A percentile compares a stretch with the other conserved stretches of the same genome.
phyloP scores from a whole-genome alignment of 208 protist species.

The Leishmania guyanensis region DNA sequence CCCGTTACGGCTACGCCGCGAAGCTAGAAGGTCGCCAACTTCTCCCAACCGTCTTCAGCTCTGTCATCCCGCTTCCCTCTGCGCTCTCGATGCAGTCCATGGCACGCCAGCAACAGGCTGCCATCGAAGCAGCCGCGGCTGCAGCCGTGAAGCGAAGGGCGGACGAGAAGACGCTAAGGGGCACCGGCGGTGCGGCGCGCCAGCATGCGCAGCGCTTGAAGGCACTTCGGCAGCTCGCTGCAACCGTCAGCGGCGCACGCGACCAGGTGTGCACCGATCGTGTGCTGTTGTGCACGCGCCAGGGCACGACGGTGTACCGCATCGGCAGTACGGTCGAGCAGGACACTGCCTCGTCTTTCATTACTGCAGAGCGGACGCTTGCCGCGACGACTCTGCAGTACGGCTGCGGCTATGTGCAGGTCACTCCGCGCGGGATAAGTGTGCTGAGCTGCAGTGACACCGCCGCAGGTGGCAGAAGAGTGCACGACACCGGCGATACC shows the following conservation, averaged over 20 bases:
- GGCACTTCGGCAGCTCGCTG: conserved; percentile 31
- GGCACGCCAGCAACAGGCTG: conserved; percentile 48
- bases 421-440: conserved; percentile 66
- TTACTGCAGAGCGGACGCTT: conserved; percentile 71
- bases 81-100: conserved; percentile 48
- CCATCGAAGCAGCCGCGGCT: conserved; percentile 31
- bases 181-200: conserved; percentile 9
- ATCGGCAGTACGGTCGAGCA: conserved; percentile 58
- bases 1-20: conserved; percentile 79
- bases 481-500: conserved; percentile 7
- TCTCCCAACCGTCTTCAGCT: conserved; percentile 53
- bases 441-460: conserved; percentile 28
- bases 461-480: not conserved
- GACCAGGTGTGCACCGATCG: conserved; percentile 35
- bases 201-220: conserved; percentile 33
- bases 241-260: conserved; percentile 20
- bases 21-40: conserved; percentile 46
- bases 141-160: conserved; percentile 9
- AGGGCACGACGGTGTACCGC: conserved; percentile 62
- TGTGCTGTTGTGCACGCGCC: conserved; percentile 65
- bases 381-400: conserved; percentile 64
- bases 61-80: conserved; percentile 53
- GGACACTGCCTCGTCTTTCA: conserved; percentile 61
- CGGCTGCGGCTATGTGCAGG: conserved; percentile 78
- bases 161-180: not conserved